Evolutionary conservation across 108 stramenopile genomes (phyloP).

Genomic region (Cyclotella cryptica): DNA sequence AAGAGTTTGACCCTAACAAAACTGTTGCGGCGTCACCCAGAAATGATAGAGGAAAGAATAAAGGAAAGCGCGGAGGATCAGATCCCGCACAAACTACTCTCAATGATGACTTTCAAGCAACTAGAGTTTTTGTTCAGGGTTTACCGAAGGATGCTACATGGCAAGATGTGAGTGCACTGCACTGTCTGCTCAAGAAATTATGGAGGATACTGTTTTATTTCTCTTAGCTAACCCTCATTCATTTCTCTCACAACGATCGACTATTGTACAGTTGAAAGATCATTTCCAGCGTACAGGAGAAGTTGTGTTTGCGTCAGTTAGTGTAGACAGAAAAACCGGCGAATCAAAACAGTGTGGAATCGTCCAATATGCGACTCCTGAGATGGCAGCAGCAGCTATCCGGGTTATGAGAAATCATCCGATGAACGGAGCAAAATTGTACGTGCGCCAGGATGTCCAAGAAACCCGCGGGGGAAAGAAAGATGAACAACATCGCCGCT

Average conservation of each 20-base stretch:
- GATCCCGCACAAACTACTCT: slow-evolving; percentile 3
- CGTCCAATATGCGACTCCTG: slow-evolving; percentile 82
- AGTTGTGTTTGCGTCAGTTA: slow-evolving; percentile 86
- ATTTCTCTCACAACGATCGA: neutral
- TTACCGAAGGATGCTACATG: slow-evolving; percentile 70
- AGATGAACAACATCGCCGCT: slow-evolving; percentile 13
- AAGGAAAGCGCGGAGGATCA: neutral
- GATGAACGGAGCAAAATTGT: slow-evolving; percentile 67
- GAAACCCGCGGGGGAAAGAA: slow-evolving; percentile 43
- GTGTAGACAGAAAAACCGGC: slow-evolving; percentile 67
- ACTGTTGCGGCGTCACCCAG: slow-evolving; percentile 4
- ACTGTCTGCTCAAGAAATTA: too few species aligned
- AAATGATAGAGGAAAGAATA: neutral
- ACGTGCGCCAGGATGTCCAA: slow-evolving; percentile 84
- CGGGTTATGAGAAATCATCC: slow-evolving; percentile 80
- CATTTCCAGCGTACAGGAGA: slow-evolving; percentile 78
- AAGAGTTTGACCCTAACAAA: slow-evolving; percentile 27
- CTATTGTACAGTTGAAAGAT: slow-evolving; percentile 61
- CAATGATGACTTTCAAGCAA: slow-evolving; percentile 68
- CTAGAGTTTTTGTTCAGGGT: slow-evolving; percentile 84
- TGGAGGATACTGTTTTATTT: neutral
- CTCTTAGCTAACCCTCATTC: neutral
- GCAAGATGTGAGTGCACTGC: slow-evolving; percentile 68
- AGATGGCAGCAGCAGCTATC: slow-evolving; percentile 76
- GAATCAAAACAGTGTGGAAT: slow-evolving; percentile 80